Evolutionary conservation across 2,329 filamentous ascomycete genomes (phyloP), one percentile per base, ranked within the genome.

Genomic region (Fusarium dlaminii): DNA sequence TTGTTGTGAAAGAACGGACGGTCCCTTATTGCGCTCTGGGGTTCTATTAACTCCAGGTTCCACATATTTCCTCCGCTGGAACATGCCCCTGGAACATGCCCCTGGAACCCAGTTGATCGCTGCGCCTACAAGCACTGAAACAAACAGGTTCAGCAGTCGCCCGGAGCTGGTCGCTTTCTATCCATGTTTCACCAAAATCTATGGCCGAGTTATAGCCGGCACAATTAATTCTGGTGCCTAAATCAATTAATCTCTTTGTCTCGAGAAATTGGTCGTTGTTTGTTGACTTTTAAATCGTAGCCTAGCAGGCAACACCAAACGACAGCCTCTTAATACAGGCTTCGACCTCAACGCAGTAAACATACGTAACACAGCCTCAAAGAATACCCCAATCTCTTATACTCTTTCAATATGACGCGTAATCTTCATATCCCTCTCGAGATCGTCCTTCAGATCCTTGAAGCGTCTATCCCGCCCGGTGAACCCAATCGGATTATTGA

Each of bases 381-480:
- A 57, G 5, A 62, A 24, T 10, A 22, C 27, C 12, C 34, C 39
- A 10, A 18, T n/a, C 8, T 18, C 27, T 17, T 24, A 6, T 11
- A 8, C 7, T 18, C 32, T 5, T 15, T 40, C 22, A 49, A 48
- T 6, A 71, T 70, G 59, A 49, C 43, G 15, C 39, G 22, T 18
- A 32, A 20, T 13, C n/a, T 37, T n/a, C 20, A 59, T 13, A 15
- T 75, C 2, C 73, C 73, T 11, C 20, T 75, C 2, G 73, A 75
- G 17, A 63, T 75, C 12, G 63, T 74, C 29, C 58, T 75, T 4
- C 63, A 65, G 7, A 40, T 75, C 15, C 48, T 75, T 3, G 63
- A 75, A 15, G 18, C 39, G 10, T 56, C 63, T 3, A 46, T 69
- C 8, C 67, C 70, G 11, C 29, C 51, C 1, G 67, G 73, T 17